Evolutionary conservation across 1,139 yeast species (phyloP).

Genomic region (Yamadazyma diospyri): DNA sequence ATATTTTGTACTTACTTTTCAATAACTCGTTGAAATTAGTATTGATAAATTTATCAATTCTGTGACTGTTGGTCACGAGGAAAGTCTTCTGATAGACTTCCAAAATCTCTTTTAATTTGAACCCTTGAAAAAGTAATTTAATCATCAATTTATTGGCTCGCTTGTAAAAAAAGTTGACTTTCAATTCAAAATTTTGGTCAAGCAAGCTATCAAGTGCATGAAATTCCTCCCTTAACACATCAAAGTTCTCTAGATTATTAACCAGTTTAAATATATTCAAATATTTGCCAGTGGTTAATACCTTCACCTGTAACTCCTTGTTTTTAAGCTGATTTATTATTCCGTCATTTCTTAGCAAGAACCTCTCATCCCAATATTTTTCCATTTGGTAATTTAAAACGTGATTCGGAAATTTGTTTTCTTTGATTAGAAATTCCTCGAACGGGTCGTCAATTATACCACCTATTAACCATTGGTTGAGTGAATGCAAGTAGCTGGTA

Average conservation of each 20-base stretch:
- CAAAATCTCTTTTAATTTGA: conserved; percentile 47
- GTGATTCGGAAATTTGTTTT: conserved; percentile 33
- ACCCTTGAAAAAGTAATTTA: conserved; percentile 59
- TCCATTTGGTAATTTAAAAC: conserved; percentile 55
- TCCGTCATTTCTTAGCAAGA: conserved; percentile 71
- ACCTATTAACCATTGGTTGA: conserved; percentile 71
- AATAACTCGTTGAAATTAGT: conserved; percentile 32
- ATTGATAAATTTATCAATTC: conserved; percentile 46
- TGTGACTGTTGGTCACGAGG: conserved; percentile 43
- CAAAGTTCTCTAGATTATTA: conserved; percentile 38
- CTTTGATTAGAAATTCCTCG: conserved; percentile 74
- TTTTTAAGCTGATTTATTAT: conserved; percentile 61
- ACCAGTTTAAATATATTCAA: conserved; percentile 69
- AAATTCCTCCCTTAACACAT: conserved; percentile 24
- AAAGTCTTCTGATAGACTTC: conserved; percentile 51
- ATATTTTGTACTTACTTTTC: conserved; percentile 28
- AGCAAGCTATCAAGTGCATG: conserved; percentile 41
- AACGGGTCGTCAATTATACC: conserved; percentile 79
- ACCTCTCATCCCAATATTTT: conserved; percentile 85
- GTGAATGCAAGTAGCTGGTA: conserved; percentile 59
- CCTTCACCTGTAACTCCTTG: conserved; percentile 56
- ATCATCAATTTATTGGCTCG: conserved; percentile 67
- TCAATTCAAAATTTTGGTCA: conserved; percentile 55
- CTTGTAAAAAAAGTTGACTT: conserved; percentile 59
- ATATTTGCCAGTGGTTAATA: conserved; percentile 81